phyloP scores from a whole-genome alignment of 352 stramenopile genomes.

The Globisporangium orthogonon region DNA sequence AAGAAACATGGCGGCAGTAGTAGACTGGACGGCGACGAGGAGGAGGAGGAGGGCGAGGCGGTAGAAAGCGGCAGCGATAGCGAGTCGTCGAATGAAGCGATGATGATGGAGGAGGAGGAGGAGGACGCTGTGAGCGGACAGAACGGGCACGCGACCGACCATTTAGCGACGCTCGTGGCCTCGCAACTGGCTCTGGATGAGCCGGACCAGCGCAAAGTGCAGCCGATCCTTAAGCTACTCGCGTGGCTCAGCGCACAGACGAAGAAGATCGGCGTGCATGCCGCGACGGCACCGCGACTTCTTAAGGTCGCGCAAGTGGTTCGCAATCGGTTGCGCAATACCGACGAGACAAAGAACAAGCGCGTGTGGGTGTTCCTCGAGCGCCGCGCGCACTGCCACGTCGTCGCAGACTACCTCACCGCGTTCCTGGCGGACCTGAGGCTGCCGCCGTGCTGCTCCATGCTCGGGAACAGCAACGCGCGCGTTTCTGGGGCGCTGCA shows the following conservation, averaged over 20 bases:
- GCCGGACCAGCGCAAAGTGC: conserved; percentile 26
- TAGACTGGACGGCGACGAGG: conserved; percentile 17
- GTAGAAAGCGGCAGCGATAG: conserved; percentile 20
- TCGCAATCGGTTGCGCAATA: conserved; percentile 37
- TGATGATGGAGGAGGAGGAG: too few relatives aligned
- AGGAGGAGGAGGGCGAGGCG: conserved; percentile 24
- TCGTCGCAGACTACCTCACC: conserved; percentile 77
- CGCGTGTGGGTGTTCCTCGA: conserved; percentile 69
- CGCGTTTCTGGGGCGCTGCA: conserved; percentile 46
- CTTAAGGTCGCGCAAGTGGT: conserved; percentile 49
- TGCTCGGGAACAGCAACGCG: conserved; percentile 66
- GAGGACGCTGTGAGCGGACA: not conserved
- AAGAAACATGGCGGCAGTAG: not conserved
- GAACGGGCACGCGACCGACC: not conserved
- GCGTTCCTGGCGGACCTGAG: conserved; percentile 28
- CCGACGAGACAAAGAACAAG: conserved; percentile 11
- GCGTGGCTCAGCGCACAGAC: conserved; percentile 31
- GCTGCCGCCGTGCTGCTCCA: conserved; percentile 58
- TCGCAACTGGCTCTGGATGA: conserved; percentile 33
- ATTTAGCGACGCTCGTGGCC: conserved; percentile 15
- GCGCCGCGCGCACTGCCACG: conserved; percentile 54
- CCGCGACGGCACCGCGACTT: conserved; percentile 50
- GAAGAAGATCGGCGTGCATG: conserved; percentile 21
- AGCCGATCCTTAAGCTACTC: conserved; percentile 52
- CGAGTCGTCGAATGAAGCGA: conserved; percentile 3